Evolutionary conservation across 2,329 filamentous ascomycete genomes (phyloP), one percentile per base, ranked within the genome.

Genomic region (Sordariomycetes sp.): DNA sequence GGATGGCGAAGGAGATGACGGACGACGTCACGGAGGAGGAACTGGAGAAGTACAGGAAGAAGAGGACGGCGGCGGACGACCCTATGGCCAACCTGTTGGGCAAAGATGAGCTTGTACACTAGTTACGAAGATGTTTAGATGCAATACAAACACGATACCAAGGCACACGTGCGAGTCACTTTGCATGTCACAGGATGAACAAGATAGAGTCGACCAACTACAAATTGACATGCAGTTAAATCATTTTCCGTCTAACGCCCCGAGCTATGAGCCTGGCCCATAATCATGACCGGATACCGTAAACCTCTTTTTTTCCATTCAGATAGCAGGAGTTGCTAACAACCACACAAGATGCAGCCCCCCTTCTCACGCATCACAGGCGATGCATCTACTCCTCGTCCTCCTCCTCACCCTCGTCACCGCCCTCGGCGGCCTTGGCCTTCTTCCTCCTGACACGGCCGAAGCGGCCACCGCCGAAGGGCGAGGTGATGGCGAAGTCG

Each of bases 401-500:
- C 70, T 89, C 91, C 67, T 86, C 90, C 65, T 83, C 92, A 60
- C 77, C 89, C 61, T 80, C 89, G 66, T 85, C 88, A 72, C 83
- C 86, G 76, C 86, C 86, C 80, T 95, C 90, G 62, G 90, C 90
- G 67, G 94, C 89, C 82, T 90, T 92, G 76, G 91, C 89, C 91
- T 97, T 99, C 94, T 97, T 99, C 85, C 94, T 95, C 78, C 90
- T 86, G 72, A 96, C 92, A 85, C 94, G 94, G 68, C 94, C 94
- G 70, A 90, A 90, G 69, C 94, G 91, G 73, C 94, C 94, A 74
- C 91, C 91, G 78, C 94, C 94, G 71, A 96, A 96, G 74, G 94
- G 92, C 73, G 92, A 97, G 78, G 87, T 95, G 65, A 99, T 85
- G 63, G 94, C 84, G 76, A 99, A 97, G 84, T 99, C 94, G 71